Evolutionary conservation across 1,284 basidiomycete species (phyloP).

Genomic region (Erythrobasidium hasegawianum): DNA sequence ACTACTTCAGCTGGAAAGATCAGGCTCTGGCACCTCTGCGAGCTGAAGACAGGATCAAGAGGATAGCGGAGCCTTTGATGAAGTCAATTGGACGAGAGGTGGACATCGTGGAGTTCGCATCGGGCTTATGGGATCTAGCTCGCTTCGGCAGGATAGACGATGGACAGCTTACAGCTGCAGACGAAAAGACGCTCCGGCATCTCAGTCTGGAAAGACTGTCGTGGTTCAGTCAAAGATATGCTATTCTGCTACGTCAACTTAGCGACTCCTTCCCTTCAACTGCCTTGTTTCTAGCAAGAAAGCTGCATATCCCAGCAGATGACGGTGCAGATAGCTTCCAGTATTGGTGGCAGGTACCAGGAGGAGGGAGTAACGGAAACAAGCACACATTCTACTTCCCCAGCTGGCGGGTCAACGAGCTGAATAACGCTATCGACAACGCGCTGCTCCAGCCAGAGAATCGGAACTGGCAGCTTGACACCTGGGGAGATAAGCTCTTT

Average conservation of each 20-base stretch:
- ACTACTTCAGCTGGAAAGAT: constrained; percentile 31
- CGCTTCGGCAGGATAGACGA: constrained; percentile 29
- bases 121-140: constrained; percentile 31
- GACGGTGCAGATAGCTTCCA: constrained; percentile 29
- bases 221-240: constrained; percentile 12
- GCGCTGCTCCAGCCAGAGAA: neutral
- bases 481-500: constrained; percentile 26
- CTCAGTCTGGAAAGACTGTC: constrained; percentile 10
- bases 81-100: constrained; percentile 3
- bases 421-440: constrained; percentile 14
- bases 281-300: neutral
- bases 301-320: constrained; percentile 15
- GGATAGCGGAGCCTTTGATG: constrained; percentile 18
- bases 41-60: constrained; percentile 5
- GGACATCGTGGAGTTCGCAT: constrained; percentile 30
- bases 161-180: constrained; percentile 1
- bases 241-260: neutral
- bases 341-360: constrained; percentile 25
- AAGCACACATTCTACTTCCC: constrained; percentile 32
- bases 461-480: constrained; percentile 11
- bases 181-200: constrained; percentile 17
- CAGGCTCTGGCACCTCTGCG: constrained; percentile 20
- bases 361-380: constrained; percentile 11
- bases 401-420: constrained; percentile 25
- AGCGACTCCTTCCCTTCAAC: neutral